phyloP scores from a whole-genome alignment of 75 land plant species.

The Adiantum capillusveneris region DNA sequence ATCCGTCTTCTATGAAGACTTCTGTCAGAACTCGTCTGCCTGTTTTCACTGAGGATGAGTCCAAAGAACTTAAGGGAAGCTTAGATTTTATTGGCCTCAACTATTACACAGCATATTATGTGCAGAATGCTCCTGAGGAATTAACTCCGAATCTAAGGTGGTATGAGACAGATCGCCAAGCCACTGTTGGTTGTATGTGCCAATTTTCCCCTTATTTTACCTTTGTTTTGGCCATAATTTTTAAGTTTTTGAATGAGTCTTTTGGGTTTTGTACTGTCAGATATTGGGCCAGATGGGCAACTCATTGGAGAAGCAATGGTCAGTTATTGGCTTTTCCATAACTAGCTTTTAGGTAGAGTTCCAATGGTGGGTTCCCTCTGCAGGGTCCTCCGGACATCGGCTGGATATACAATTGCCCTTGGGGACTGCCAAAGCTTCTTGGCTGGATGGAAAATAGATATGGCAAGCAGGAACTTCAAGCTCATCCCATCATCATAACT shows the following conservation, averaged over 20 bases:
- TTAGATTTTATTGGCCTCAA: constrained; percentile 24
- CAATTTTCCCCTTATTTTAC: background rate
- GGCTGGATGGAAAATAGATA: constrained; percentile 3
- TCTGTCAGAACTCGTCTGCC: constrained; percentile 9
- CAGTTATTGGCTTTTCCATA: background rate
- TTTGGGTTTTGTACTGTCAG: background rate
- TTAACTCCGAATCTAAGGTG: background rate
- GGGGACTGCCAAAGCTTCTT: background rate
- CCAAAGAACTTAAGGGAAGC: constrained; percentile 12
- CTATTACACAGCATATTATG: constrained; percentile 16
- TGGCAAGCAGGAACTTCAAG: background rate
- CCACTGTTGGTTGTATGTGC: background rate
- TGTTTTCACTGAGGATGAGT: constrained; percentile 10
- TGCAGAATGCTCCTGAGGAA: background rate
- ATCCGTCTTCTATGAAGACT: constrained; percentile 11
- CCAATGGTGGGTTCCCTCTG: no score
- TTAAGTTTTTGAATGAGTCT: background rate
- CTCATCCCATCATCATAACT: background rate
- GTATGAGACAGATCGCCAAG: background rate
- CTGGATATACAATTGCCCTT: constrained; percentile 4
- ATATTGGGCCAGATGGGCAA: constrained; percentile 1
- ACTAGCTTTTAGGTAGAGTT: background rate
- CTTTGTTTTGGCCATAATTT: background rate
- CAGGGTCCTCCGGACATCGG: constrained; percentile 2
- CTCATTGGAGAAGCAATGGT: constrained; percentile 4